Conservation (phyloP, 495 filamentous ascomycete species). For the Podospora sp. region DNA sequence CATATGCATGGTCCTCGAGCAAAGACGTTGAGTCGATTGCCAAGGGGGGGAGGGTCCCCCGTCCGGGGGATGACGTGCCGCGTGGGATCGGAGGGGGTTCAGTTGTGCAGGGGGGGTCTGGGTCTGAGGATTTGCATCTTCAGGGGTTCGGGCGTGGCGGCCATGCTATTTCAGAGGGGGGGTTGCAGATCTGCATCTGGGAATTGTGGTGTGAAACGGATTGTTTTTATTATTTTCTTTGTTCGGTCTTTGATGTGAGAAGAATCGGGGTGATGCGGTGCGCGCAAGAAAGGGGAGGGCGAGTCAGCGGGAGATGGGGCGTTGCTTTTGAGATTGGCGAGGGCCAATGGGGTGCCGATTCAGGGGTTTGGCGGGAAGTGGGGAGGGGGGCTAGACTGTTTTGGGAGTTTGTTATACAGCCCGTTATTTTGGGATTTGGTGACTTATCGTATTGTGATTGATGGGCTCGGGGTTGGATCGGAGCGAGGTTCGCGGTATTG, state of each 20-base stretch:
- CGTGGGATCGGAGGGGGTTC: too few relatives aligned
- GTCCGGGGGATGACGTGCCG: too few relatives aligned
- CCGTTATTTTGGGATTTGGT: neutral
- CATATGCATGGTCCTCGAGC: neutral
- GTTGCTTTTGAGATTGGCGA: neutral
- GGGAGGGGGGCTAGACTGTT: neutral
- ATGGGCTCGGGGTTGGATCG: neutral
- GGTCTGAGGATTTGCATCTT: too few relatives aligned
- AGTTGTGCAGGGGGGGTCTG: too few relatives aligned
- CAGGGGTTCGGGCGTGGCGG: too few relatives aligned
- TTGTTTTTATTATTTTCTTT: neutral
- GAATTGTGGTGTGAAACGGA: neutral
- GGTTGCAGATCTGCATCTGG: neutral
- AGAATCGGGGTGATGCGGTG: too few relatives aligned
- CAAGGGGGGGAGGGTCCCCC: neutral
- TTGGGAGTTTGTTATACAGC: neutral
- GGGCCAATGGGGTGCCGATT: neutral
- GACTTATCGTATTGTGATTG: neutral
- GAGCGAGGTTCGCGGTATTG: neutral
- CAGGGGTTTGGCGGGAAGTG: neutral
- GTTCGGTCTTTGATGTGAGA: too few relatives aligned
- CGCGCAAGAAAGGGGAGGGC: neutral
- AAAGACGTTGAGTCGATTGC: neutral
- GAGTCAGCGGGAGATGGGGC: neutral
- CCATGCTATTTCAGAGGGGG: neutral